Evolutionary conservation across 495 filamentous ascomycete genomes (phyloP), one percentile per base, ranked within the genome.

Genomic region (Lophiostoma macrostomum): DNA sequence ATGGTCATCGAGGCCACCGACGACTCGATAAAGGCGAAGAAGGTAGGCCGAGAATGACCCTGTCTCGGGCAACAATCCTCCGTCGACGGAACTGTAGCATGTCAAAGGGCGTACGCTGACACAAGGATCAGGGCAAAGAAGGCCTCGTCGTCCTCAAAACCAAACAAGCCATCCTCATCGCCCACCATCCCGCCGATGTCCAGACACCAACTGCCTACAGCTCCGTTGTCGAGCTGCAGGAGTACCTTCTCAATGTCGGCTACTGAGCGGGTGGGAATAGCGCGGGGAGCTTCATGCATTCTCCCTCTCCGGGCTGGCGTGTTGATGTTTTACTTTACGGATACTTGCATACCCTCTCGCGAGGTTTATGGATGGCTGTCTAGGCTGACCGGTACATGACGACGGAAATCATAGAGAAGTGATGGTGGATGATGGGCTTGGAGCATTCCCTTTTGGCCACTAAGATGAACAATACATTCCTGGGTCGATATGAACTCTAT

Each of bases 121-220:
- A 32, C 5, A 23, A 27, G n/a, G 19, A 18, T 16, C 56, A 97
- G 90, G 89, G 86, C 60, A 88, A 84, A 73, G 81, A 82, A 61
- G 93, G 93, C 51, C 70, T 93, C 61, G 72, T 84, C 64, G 77
- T 89, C 60, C 82, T 84, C 67, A 91, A 90, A 76, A 91, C 91
- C 58, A 81, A 72, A 44, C 85, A 91, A 71, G 86, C 88, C 63
- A 79, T 96, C 66, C 81, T 98, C 65, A 71, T 98, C 69, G 85
- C 79, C 60, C 88, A 95, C 75, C 85, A 95, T 77, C 76, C 76
- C 63, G 90, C 94, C 67, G 68, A 58, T 31, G 71, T 79, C 34
- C 75, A 83, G 63, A 84, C 84, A 22, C 84, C 84, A 52, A 77
- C 80, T 64, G 76, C 86, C 40, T 79, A 80, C 40, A 77, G 71